Base-by-base conservation (phyloP, 352 stramenopile species). In the Phytopythium delawarense region DNA sequence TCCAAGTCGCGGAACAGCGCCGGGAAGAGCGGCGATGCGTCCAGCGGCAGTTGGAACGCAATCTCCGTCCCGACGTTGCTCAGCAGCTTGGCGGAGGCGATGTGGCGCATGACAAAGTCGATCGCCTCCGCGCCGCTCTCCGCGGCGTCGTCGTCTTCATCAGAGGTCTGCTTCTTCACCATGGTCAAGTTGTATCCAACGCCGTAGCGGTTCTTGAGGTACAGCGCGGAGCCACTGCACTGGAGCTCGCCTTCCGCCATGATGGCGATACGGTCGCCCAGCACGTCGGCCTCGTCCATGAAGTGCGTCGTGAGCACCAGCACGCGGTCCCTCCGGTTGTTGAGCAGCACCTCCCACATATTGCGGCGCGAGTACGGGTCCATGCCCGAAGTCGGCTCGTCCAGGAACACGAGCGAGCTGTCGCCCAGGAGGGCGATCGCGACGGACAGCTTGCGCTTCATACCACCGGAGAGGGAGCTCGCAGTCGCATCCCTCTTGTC, bases 321-420 rank as follows among this genome's bases (percentile, higher is more conserved):
- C 32, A 92, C 68, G 21, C 77, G 71, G 52, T 81, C 74, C 49
- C 72, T 49, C 4, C 77, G 64, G 56, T 75, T 79, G 72, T 85
- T 78, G 7, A 81, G 64, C 18, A 88, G 64, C 44, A 96, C 69
- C 28, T 94, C 70, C 57, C 91, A 97, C 59, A 98, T 83, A 63
- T 98, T 98, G 32, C 96, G 80, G 30, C 96, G 79, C 52, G 69
- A 89, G 73, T 98, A 98, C 20, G 96, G 94, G 60, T 99, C 97
- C 93, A 99, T 98, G 13, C 96, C 96, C 57, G 66, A 87, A 15
- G 94, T 99, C 7, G 95, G 95, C 45, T 98, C 91, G 50, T 98
- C 89, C 52, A 97, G 70, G 39, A 96, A 90, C 39, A 94, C 79
- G 23, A 96, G 39, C 54, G 72, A 78, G 94, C 76, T 94, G 62